A percentile compares a stretch with the other conserved stretches of the same genome.
phyloP scores from a whole-genome alignment of 2,329 filamentous ascomycete genomes.

The Aspergillus carbonarius region DNA sequence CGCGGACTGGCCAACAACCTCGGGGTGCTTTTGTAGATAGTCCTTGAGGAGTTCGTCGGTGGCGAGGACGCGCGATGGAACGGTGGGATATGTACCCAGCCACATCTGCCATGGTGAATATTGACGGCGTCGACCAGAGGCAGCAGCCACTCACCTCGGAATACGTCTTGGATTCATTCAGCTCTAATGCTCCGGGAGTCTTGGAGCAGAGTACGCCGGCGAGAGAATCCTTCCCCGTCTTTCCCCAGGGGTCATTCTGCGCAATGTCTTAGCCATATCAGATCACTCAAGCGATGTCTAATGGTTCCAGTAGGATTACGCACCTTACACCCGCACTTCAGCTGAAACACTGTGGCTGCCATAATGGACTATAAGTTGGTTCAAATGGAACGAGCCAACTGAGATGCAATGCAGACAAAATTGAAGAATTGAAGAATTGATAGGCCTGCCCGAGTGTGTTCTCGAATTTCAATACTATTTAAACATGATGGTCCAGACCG shows the following conservation, averaged over 20 bases:
- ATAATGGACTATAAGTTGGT: slow-evolving; percentile 30
- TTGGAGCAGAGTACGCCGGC: slow-evolving; percentile 65
- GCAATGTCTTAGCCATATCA: neutral
- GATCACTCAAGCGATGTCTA: neutral
- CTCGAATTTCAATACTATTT: neutral
- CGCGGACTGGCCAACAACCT: slow-evolving; percentile 63
- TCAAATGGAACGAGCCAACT: neutral
- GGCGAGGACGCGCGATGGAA: slow-evolving; percentile 63
- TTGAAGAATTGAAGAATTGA: no score
- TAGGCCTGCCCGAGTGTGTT: neutral
- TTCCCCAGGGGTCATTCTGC: slow-evolving; percentile 69
- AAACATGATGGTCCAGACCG: neutral
- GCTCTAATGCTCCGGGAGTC: slow-evolving; percentile 62
- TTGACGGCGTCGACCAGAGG: neutral
- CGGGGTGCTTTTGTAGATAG: slow-evolving; percentile 62
- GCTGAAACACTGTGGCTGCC: slow-evolving; percentile 53
- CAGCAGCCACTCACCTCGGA: slow-evolving; percentile 49
- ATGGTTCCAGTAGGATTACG: slow-evolving; percentile 5
- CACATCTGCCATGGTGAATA: slow-evolving; percentile 55
- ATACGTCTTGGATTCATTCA: slow-evolving; percentile 65
- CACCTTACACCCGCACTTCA: slow-evolving; percentile 56
- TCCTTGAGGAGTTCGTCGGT: slow-evolving; percentile 65
- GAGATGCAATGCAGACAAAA: no score
- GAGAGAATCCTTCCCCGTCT: slow-evolving; percentile 63
- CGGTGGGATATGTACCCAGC: slow-evolving; percentile 74